Evolutionary conservation across 106 monocot genomes (phyloP).

Genomic region (Acanthochlamys bracteata): DNA sequence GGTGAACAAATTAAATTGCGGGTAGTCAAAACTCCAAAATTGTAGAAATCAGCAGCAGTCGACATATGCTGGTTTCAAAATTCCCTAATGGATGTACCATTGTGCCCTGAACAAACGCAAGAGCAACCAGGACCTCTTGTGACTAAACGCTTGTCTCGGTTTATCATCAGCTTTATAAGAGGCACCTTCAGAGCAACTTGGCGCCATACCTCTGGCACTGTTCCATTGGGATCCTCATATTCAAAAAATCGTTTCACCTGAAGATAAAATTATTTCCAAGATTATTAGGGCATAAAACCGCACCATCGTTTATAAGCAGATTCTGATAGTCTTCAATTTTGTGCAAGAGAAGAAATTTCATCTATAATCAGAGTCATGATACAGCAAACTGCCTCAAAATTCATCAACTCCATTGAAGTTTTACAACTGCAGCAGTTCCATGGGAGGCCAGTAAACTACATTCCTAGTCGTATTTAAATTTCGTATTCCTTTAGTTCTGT

Average conservation of each 20-base stretch:
- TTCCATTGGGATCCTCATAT: conserved; percentile 83
- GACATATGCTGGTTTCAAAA: neutral
- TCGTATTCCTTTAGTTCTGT: no score
- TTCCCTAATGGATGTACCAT: conserved; percentile 13
- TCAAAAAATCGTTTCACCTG: conserved; percentile 86
- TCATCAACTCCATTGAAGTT: no score
- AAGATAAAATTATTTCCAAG: neutral
- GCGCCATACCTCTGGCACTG: conserved; percentile 90
- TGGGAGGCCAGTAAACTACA: no score
- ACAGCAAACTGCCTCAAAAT: no score
- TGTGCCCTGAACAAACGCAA: conserved; percentile 47
- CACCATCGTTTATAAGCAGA: no score
- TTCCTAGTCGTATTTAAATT: no score
- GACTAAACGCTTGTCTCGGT: conserved; percentile 79
- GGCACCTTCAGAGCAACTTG: conserved; percentile 80
- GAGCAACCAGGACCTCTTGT: conserved; percentile 53
- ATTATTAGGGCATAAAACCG: no score
- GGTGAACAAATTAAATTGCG: neutral
- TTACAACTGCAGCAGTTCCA: no score
- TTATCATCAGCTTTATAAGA: conserved; percentile 81
- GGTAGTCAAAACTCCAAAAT: neutral
- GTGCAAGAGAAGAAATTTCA: no score
- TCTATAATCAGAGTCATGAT: no score
- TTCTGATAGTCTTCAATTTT: no score
- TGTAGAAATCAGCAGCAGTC: no score